Percentiles rank a stretch among this genome's conserved stretches.
Conservation (phyloP, 2,329 filamentous ascomycete genomes). For the Penicillium sp. region DNA sequence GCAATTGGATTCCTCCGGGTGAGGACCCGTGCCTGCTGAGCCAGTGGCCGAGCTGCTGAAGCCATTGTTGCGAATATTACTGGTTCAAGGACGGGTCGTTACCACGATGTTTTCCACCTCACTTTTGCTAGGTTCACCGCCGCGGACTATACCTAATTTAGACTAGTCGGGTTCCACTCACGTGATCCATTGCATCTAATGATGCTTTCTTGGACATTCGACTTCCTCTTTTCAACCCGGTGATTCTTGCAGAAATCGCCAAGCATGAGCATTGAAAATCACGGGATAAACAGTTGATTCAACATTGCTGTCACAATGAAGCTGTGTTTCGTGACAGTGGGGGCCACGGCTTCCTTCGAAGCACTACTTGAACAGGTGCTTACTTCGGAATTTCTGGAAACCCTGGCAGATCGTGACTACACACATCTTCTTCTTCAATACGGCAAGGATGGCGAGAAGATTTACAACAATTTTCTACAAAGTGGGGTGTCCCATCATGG, state of each 20-base stretch:
- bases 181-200: slow-evolving; percentile 4
- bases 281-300: not conserved
- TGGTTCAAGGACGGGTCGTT: slow-evolving; percentile 11
- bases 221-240: not conserved
- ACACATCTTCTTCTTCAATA: slow-evolving; percentile 78
- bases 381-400: slow-evolving; percentile 60
- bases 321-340: slow-evolving; percentile 82
- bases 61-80: slow-evolving; percentile 38
- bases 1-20: slow-evolving; percentile 32
- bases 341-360: slow-evolving; percentile 84
- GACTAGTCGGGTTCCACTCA: not conserved
- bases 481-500: slow-evolving; percentile 32
- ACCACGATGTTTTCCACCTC: slow-evolving; percentile 23
- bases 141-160: not conserved
- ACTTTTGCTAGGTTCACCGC: slow-evolving; percentile 18
- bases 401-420: slow-evolving; percentile 62
- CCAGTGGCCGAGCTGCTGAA: slow-evolving; percentile 40
- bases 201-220: not conserved
- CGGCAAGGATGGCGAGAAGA: slow-evolving; percentile 63
- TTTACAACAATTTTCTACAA: slow-evolving; percentile 47
- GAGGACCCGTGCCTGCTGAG: slow-evolving; percentile 36
- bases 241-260: not conserved
- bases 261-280: not conserved
- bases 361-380: slow-evolving; percentile 69
- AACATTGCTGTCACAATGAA: slow-evolving; percentile 28